These are phyloP conservation scores for Xylariaceae sp. DNA, from an alignment of 2,329 filamentous ascomycete species.

Conservation along the genomic window DNA sequence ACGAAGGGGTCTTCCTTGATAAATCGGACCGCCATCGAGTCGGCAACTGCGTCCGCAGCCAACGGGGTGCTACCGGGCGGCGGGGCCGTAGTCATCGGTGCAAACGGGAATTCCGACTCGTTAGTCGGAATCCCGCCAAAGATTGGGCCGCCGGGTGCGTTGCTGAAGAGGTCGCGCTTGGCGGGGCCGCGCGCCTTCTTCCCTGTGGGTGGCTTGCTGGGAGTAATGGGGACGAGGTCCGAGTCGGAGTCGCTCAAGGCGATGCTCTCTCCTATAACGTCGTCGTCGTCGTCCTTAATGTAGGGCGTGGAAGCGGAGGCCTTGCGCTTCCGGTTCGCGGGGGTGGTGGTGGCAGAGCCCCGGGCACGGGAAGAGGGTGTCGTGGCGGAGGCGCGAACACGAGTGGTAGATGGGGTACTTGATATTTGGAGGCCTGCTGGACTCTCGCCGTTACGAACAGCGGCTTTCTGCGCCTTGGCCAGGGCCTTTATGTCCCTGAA, in stretches of 20 bases:
- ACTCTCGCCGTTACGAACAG: slow-evolving; percentile 41
- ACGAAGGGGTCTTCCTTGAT: slow-evolving; percentile 1
- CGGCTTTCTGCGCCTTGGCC: slow-evolving; percentile 43
- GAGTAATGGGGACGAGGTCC: slow-evolving; percentile 2
- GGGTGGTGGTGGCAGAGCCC: too few species aligned
- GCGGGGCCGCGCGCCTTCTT: too few species aligned
- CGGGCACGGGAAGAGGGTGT: too few species aligned
- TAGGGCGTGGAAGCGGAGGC: slow-evolving; percentile 18
- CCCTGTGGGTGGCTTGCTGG: too few species aligned
- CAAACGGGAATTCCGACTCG: too few species aligned
- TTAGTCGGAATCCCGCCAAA: too few species aligned
- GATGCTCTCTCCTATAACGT: not conserved
- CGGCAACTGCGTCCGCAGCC: too few species aligned
- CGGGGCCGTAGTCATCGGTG: too few species aligned
- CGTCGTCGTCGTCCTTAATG: slow-evolving; percentile 7
- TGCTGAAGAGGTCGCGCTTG: too few species aligned
- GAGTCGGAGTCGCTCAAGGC: slow-evolving; percentile 4
- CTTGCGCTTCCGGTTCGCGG: slow-evolving; percentile 8
- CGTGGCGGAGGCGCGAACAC: not conserved
- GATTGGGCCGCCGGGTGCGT: too few species aligned
- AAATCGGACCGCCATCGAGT: not conserved
- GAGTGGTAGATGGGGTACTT: slow-evolving; percentile 18
- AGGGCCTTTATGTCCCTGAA: slow-evolving; percentile 52
- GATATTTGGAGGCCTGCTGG: slow-evolving; percentile 37
- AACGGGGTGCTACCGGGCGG: not conserved